Evolutionary conservation across 768 basidiomycete species (phyloP).

Genomic region (Boletus huronensis): DNA sequence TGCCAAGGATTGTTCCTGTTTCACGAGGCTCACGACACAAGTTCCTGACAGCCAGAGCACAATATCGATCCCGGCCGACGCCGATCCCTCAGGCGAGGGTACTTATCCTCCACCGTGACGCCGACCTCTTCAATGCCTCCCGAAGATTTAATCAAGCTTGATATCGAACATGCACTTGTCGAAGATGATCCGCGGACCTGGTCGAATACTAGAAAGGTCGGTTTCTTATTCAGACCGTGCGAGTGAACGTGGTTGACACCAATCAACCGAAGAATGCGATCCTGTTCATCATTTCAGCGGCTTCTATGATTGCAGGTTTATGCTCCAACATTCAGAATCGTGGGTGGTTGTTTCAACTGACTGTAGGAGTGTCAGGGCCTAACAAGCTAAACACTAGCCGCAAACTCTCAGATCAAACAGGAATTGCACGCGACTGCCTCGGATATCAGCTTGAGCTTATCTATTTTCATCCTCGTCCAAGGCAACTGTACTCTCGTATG

Average conservation of each 20-base stretch:
- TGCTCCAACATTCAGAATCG: conserved; percentile 30
- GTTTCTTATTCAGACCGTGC: not conserved
- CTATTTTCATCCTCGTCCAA: conserved; percentile 70
- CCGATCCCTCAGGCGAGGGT: not conserved
- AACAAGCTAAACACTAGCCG: conserved; percentile 41
- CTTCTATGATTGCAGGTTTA: conserved; percentile 30
- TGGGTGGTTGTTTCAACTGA: conserved; percentile 2
- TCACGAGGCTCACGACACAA: conserved; percentile 1
- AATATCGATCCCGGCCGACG: not conserved
- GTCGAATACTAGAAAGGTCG: conserved; percentile 55
- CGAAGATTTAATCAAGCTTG: conserved; percentile 12
- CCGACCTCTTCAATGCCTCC: not conserved
- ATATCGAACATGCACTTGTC: conserved; percentile 43
- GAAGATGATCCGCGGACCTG: conserved; percentile 62
- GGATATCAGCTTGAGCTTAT: conserved; percentile 66
- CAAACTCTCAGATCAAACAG: conserved; percentile 59
- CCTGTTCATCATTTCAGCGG: conserved; percentile 25
- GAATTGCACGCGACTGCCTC: conserved; percentile 58
- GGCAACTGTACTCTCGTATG: conserved; percentile 45
- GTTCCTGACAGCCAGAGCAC: not conserved
- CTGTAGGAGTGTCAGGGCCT: not conserved
- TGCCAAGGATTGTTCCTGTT: not conserved
- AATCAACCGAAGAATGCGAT: conserved; percentile 13
- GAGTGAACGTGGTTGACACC: not conserved
- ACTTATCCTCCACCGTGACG: not conserved